Percentiles rank a stretch among this genome's conserved stretches.
Evolutionary conservation across 192 early-diverging fungal genomes (phyloP).

Genomic region (Rhizophagus sp.): DNA sequence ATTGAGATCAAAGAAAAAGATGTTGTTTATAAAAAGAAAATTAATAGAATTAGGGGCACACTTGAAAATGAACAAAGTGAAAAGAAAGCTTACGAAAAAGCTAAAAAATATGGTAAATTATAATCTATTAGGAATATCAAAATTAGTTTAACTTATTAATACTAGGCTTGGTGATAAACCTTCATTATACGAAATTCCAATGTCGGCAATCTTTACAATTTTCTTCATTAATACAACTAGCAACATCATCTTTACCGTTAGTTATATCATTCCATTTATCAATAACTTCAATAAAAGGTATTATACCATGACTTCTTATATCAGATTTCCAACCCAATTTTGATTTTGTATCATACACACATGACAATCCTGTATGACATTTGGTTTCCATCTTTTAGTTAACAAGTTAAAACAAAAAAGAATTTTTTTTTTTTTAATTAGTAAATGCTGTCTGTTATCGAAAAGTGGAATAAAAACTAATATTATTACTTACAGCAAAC

Average conservation of each 20-base stretch:
- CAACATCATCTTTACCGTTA: conserved; percentile 33
- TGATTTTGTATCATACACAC: conserved; percentile 67
- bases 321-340: conserved; percentile 66
- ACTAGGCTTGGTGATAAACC: background rate
- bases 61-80: conserved; percentile 84
- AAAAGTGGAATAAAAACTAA: background rate
- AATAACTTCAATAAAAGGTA: conserved; percentile 72
- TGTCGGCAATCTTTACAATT: conserved; percentile 75
- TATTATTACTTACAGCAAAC: conserved; percentile 35
- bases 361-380: conserved; percentile 79
- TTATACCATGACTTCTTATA: conserved; percentile 78
- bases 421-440: conserved; percentile 54
- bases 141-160: too few species aligned
- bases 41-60: conserved; percentile 85
- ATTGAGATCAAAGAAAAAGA: conserved; percentile 77
- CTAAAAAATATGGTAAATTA: conserved; percentile 53
- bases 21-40: conserved; percentile 80
- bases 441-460: conserved; percentile 50
- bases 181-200: conserved; percentile 67
- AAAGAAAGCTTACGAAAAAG: conserved; percentile 66
- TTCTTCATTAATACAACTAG: conserved; percentile 36
- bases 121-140: background rate
- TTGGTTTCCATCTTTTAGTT: conserved; percentile 79
- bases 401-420: background rate
- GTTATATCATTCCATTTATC: conserved; percentile 33